phyloP scores from a whole-genome alignment of 345 rosid genomes.

The Eucalyptus polybractea region DNA sequence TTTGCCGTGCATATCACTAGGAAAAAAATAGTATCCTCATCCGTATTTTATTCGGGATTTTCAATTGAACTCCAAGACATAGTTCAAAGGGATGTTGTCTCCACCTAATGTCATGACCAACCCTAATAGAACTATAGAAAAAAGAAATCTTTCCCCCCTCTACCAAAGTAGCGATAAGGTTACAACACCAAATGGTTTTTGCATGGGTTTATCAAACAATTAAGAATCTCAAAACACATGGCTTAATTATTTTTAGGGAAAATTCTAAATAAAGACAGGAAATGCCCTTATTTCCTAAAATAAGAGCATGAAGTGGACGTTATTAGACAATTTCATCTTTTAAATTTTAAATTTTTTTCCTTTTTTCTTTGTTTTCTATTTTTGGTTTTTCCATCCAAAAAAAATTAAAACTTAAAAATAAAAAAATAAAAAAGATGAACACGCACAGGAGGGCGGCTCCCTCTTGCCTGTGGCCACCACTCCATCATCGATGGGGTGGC shows the following conservation, averaged over 20 bases:
- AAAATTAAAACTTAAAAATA: too few relatives aligned
- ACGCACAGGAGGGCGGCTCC: fast-evolving
- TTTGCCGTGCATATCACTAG: background rate
- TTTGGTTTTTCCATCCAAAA: too few relatives aligned
- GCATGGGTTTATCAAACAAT: background rate
- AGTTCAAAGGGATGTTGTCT: background rate
- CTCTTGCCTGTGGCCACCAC: too few relatives aligned
- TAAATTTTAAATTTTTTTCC: too few relatives aligned
- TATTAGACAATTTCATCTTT: too few relatives aligned
- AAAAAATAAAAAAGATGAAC: too few relatives aligned
- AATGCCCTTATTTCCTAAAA: too few relatives aligned
- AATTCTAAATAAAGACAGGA: fast-evolving
- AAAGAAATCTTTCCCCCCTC: background rate
- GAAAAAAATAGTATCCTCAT: background rate
- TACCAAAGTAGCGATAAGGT: background rate
- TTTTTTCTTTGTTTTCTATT: too few relatives aligned
- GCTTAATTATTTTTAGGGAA: background rate
- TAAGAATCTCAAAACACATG: background rate
- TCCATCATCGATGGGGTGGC: fast-evolving
- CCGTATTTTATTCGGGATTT: background rate
- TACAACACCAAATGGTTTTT: background rate
- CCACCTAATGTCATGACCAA: background rate
- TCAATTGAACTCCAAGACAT: background rate
- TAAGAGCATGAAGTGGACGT: too few relatives aligned
- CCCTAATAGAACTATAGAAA: background rate